Evolutionary conservation across 164 flowering plant species (phyloP).

Genomic region (Echeveria elegans): DNA sequence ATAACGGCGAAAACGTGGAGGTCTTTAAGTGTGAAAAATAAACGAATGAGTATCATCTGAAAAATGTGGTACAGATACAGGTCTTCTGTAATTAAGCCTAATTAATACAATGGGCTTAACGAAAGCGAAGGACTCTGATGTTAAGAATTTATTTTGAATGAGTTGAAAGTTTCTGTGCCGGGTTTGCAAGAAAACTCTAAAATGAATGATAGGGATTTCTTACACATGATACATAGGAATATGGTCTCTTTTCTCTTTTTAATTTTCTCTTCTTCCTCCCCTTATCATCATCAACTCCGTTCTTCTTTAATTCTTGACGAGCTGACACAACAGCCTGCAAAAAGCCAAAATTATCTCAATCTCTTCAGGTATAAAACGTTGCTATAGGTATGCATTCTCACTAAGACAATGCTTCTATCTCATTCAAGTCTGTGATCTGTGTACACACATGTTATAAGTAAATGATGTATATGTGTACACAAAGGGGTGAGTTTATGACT

Average conservation of each 20-base stretch:
- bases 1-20: no score
- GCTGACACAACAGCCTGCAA: constrained; percentile 1
- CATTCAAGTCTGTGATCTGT: no score
- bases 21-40: no score
- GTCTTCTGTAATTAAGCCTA: no score
- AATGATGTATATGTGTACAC: not conserved
- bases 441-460: no score
- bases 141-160: no score
- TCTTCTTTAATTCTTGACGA: not conserved
- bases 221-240: not conserved
- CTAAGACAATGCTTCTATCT: not conserved
- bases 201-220: not conserved
- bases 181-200: no score
- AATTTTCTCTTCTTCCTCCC: not conserved
- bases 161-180: no score
- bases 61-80: no score
- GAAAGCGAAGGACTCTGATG: no score
- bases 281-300: not conserved
- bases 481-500: not conserved
- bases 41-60: no score
- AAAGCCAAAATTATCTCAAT: not conserved
- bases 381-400: not conserved
- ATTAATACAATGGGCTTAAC: no score
- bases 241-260: not conserved
- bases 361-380: not conserved